Evolutionary conservation across 352 stramenopile genomes (phyloP).

Genomic region (Pythium coloratum): DNA sequence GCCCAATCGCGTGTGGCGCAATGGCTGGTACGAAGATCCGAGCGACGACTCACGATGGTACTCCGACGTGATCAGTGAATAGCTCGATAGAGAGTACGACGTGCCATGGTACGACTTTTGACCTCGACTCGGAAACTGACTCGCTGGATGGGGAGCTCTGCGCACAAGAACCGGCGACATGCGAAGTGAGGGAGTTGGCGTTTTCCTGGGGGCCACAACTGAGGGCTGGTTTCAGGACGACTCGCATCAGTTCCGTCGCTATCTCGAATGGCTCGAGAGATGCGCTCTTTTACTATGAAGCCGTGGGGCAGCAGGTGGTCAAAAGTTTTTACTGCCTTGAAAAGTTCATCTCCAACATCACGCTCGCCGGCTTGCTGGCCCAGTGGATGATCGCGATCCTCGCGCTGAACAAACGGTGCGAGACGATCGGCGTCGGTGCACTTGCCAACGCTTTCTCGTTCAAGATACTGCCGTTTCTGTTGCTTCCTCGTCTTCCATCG

Average conservation of each 20-base stretch:
- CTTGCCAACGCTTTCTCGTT: conserved; percentile 22
- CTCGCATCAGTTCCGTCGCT: conserved; percentile 17
- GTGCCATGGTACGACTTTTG: not conserved
- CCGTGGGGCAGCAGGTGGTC: conserved; percentile 11
- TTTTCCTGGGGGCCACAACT: conserved; percentile 12
- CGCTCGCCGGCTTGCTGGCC: conserved; percentile 27
- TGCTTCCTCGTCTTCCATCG: conserved; percentile 22
- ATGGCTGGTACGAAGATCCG: conserved; percentile 33
- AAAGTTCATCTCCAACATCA: conserved; percentile 33
- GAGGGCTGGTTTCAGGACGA: not conserved
- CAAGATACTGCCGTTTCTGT: conserved; percentile 14
- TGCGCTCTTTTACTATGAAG: conserved; percentile 32
- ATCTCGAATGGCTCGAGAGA: conserved; percentile 23
- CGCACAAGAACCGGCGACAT: no score
- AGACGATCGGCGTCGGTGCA: conserved; percentile 20
- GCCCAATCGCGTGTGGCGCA: conserved; percentile 26
- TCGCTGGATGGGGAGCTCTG: no score
- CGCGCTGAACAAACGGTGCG: not conserved
- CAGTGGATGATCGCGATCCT: conserved; percentile 29
- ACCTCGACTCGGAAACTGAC: not conserved
- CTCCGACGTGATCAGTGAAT: conserved; percentile 24
- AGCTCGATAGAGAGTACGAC: conserved; percentile 6
- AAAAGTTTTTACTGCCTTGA: conserved; percentile 31
- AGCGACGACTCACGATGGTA: conserved; percentile 18
- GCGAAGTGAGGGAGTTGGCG: not conserved